A percentile compares a stretch with the other conserved stretches of the same genome.
These are phyloP conservation scores for Geum urbanum DNA, from an alignment of 306 rosid species.

Conservation along the genomic window DNA sequence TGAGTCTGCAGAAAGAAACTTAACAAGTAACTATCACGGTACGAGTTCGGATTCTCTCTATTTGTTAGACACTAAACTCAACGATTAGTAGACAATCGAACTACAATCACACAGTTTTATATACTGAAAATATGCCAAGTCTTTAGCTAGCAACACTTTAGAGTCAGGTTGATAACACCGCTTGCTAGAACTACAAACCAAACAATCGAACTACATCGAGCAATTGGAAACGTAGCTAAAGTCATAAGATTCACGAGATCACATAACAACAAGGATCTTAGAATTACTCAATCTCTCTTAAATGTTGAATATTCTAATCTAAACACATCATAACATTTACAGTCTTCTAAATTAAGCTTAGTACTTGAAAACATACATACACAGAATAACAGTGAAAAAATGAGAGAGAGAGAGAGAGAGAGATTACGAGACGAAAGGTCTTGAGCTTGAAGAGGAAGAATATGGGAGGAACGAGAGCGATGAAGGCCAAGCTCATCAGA, in stretches of 20 bases:
- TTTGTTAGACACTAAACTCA: neutral
- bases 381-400: neutral
- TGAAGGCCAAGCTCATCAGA: slow-evolving; percentile 36
- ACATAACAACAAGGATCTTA: neutral
- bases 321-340: too few species aligned
- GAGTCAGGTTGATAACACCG: too few species aligned
- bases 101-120: too few species aligned
- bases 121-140: too few species aligned
- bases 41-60: neutral
- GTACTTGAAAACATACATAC: too few species aligned
- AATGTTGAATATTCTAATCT: too few species aligned
- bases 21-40: neutral
- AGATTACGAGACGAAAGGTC: slow-evolving; percentile 43
- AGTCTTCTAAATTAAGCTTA: too few species aligned
- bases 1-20: slow-evolving; percentile 42
- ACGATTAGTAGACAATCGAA: neutral
- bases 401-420: neutral
- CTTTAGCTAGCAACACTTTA: too few species aligned
- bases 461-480: slow-evolving; percentile 65
- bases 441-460: slow-evolving; percentile 70
- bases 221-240: too few species aligned
- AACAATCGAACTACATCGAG: too few species aligned
- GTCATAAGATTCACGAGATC: neutral
- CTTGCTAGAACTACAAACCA: too few species aligned
- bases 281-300: neutral